Evolutionary conservation across 2,329 filamentous ascomycete species (phyloP).

Genomic region (Emydomyces testavorans): DNA sequence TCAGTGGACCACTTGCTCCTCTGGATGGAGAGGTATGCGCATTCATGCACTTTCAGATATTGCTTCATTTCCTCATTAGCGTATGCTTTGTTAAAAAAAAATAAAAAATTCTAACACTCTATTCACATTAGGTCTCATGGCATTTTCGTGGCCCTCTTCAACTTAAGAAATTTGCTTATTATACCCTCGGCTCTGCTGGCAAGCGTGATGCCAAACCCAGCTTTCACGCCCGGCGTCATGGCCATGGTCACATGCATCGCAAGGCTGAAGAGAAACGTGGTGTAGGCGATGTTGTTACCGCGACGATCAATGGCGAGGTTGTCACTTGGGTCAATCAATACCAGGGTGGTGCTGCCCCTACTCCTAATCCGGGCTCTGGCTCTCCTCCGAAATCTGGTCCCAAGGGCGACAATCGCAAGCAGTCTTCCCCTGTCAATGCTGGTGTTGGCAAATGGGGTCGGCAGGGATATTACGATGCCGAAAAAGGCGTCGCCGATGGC

Average conservation of each 20-base stretch:
- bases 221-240: slow-evolving; percentile 34
- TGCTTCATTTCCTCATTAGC: too few relatives aligned
- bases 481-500: slow-evolving; percentile 37
- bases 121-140: slow-evolving; percentile 49
- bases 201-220: slow-evolving; percentile 32
- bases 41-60: not conserved
- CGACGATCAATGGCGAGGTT: slow-evolving; percentile 47
- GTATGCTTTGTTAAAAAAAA: not conserved
- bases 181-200: slow-evolving; percentile 40
- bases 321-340: slow-evolving; percentile 51
- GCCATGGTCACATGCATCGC: slow-evolving; percentile 38
- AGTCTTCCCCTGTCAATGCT: slow-evolving; percentile 17
- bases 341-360: slow-evolving; percentile 26
- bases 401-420: slow-evolving; percentile 6
- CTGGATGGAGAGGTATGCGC: slow-evolving; percentile 56
- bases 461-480: slow-evolving; percentile 40
- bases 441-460: slow-evolving; percentile 32
- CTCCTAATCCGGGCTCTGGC: slow-evolving; percentile 11
- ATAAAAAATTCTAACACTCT: slow-evolving; percentile 11
- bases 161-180: slow-evolving; percentile 58
- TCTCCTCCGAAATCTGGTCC: slow-evolving; percentile 3
- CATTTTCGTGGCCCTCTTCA: slow-evolving; percentile 60
- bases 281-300: slow-evolving; percentile 42
- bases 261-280: slow-evolving; percentile 38
- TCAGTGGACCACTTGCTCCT: slow-evolving; percentile 52